Evolutionary conservation across 192 early-diverging fungal genomes (phyloP).

Genomic region (Blastocladiella britannica): DNA sequence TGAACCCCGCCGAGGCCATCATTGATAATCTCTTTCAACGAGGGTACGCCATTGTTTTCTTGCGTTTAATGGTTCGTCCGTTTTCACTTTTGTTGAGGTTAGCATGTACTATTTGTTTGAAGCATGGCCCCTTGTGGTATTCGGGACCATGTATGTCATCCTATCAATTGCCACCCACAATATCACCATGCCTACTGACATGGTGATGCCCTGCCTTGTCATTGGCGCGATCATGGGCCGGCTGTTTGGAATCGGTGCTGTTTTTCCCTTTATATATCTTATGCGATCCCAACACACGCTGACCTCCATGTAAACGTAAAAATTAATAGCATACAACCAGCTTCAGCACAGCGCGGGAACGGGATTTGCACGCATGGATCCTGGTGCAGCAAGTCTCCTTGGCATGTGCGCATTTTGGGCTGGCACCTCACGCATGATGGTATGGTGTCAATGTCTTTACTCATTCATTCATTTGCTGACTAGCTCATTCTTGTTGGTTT

Average conservation of each 20-base stretch:
- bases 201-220: not conserved
- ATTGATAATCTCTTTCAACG: not conserved
- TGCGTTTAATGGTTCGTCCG: no score
- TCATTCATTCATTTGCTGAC: no score
- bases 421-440: not conserved
- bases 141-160: not conserved
- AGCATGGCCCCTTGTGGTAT: not conserved
- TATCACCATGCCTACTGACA: not conserved
- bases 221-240: not conserved
- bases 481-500: no score
- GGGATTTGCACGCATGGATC: not conserved
- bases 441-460: no score
- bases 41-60: no score
- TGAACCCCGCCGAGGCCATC: not conserved
- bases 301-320: no score
- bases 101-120: not conserved
- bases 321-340: no score
- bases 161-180: not conserved
- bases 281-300: no score
- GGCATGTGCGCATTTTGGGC: not conserved
- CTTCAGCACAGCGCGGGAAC: no score
- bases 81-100: no score
- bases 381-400: not conserved
- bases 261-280: no score
- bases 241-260: not conserved